Conservation (phyloP, 139 green algal species). For the Coccomyxa sp. region DNA sequence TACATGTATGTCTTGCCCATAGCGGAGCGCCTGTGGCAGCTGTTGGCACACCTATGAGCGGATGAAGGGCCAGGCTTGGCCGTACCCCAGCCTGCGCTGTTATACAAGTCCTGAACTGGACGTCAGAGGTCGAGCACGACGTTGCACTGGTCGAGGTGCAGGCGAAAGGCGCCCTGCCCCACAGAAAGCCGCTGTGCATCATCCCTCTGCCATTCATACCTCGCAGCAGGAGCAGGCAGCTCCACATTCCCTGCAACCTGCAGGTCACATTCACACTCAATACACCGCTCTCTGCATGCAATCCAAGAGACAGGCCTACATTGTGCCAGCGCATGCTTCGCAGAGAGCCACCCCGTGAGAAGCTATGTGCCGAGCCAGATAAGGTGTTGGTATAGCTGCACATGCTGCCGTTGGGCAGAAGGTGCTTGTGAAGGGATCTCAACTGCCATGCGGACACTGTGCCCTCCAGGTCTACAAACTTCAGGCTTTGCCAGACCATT, state of each 20-base stretch:
- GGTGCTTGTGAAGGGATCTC: background rate
- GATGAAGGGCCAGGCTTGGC: too few relatives aligned
- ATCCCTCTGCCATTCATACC: constrained; percentile 11
- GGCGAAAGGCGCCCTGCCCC: constrained; percentile 36
- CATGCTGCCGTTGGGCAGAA: background rate
- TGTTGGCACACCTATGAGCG: too few relatives aligned
- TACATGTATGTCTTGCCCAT: too few relatives aligned
- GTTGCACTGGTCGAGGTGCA: constrained; percentile 48
- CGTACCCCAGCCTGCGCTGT: too few relatives aligned
- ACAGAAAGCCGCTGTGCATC: constrained; percentile 13
- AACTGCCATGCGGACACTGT: background rate
- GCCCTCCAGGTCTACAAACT: background rate
- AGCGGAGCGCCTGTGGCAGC: too few relatives aligned
- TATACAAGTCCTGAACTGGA: too few relatives aligned
- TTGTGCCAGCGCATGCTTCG: constrained; percentile 1
- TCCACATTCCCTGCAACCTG: constrained; percentile 32
- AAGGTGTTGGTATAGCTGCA: constrained; percentile 4
- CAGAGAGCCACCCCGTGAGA: background rate
- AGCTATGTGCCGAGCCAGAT: constrained; percentile 1
- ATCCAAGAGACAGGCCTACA: background rate
- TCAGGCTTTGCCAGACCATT: too few relatives aligned
- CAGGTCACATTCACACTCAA: background rate
- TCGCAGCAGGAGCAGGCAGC: constrained; percentile 31
- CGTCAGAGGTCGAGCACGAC: constrained; percentile 39
- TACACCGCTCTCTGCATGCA: background rate